Evolutionary conservation across 257 asterid species (phyloP), one percentile per base, ranked within the genome.

Genomic region (Haberlea rhodopensis): DNA sequence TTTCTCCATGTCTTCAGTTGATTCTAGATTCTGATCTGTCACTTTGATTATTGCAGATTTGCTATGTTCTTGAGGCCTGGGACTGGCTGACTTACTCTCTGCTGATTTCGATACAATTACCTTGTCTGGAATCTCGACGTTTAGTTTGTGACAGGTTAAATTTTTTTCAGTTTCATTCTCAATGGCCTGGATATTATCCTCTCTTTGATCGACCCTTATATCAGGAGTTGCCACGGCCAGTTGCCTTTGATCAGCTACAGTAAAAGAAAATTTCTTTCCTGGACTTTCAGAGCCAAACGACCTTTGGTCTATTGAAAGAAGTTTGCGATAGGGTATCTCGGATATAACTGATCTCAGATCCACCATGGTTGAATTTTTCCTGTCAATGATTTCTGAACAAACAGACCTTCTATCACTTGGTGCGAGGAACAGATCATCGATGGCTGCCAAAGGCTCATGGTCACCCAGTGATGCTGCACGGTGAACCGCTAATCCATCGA

Each of bases 341-440:
- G 96, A 88, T 31, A 75, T 73, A 55, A 82, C 89, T 5, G 95
- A 75, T 71, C 95, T 74, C 60, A 67, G 25, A 73, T 88, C 96
- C 52, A 69, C 66, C 11, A 73, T 48, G 6, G 57, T 75, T 5
- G 76, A 22, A 40, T 63, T 65, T 57, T 65, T 79, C 72, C 76
- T 75, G 54, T 81, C 91, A 25, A 88, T 79, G 66, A 88, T 82
- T 27, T 88, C 95, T 1, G 95, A 90, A 53, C 85, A 85, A 63
- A 82, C 84, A 1, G 92, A 83, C 60, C 90, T 79, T 24, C 75
- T 76, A 53, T 87, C 97, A 51, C 79, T 73, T 1, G 85, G 84
- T 27, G 62, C 79, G 4, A 72, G 77, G 75, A 90, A 85, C 15
- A 87, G 76, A 76, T 87, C 97, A 76, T 90, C 96, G 70, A 84